Evolutionary conservation across 2,329 filamentous ascomycete genomes (phyloP), one percentile per base, ranked within the genome.

Genomic region (Pezicula neosporulosa): DNA sequence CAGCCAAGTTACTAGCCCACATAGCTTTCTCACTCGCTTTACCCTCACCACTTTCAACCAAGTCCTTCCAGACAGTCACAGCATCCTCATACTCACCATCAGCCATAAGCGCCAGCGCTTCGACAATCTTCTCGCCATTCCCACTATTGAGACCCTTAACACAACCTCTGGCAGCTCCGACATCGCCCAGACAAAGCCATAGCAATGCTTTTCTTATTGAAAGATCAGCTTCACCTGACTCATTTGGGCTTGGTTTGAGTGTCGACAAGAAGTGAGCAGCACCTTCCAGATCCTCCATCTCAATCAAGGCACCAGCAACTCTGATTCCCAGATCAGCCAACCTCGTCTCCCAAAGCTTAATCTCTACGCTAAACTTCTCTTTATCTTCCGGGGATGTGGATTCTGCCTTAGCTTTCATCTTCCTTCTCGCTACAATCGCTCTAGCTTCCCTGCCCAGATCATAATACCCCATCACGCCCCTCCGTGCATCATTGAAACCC

Each of bases 401-500:
- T 24, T 21, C 27, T 3, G 21, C 27, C n/a, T 16, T 13, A 21
- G 16, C 19, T 24, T 44, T 44, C 12, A 28, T 16, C 27, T 30
- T 44, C 24, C n/a, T 16, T 44, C 28, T 44, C 16, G 73, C 70
- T 5, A 89, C 73, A 51, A 80, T 77, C 2, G 75, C 72, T 16
- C 91, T 77, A 2, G 89, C 90, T 68, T 96, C 90, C 8, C 88
- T 72, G 0, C 86, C 91, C 2, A 97, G 78, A 56, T 96, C 91
- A 66, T 96, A 96, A 66, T 96, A 90, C 42, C 88, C 89, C 77
- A 94, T 93, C 51, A 99, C 86, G 3, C 89, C 88, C 55, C 92
- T 80, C 4, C 93, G 80, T 46, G 86, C 82, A 69, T 99, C 94
- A 4, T 86, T 86, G 57, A 94, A 95, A 1, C 90, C 90, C 43